Evolutionary conservation across 202 grass and related monocot species (phyloP), one percentile per base, ranked within the genome.

Genomic region (Setaria italica): DNA sequence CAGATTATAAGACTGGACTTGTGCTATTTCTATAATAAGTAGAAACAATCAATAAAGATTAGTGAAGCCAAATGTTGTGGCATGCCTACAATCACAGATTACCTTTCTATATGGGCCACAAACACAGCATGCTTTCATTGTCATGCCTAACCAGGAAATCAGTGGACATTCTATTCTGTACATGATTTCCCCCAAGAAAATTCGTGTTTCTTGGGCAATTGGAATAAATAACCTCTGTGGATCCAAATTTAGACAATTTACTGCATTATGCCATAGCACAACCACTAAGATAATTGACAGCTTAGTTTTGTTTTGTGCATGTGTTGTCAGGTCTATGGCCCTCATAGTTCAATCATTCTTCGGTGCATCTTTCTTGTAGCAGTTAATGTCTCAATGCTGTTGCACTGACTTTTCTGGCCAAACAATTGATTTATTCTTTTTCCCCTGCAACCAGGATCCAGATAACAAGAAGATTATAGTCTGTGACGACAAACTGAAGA

Each of bases 401-500:
- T 41, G 39, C 39, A 41, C 39, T 41, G 70, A 42, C 32, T 68
- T 82, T 53, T 62, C 6, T 77, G 14, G 8, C 75, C 30, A 62
- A 45, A 62, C n/a, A 32, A 21, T 70, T 74, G 34, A 67, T 88
- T 70, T 72, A 1, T 78, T 41, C 32, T 76, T 10, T 74, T 84
- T 80, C 9, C 9, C 9, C 69, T 88, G 43, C 7, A 35, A 45
- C 2, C 86, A 92, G 90, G 93, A 92, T 86, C 90, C 93, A 2
- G 78, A 79, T 13, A 74, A 95, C 66, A 92, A 92, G 89, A 95
- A 92, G 82, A 87, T 92, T 67, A 90, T 92, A 74, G 77, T 95
- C 45, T 95, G 93, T 3, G 90, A 95, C 0, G 93, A 90, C 41
- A 92, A 95, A 47, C 86, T 92, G 67, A 95, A 92, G 85, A 92